Evolutionary conservation across 768 basidiomycete species (phyloP), one percentile per base, ranked within the genome.

Genomic region (Xerocomus brunneocitrinus): DNA sequence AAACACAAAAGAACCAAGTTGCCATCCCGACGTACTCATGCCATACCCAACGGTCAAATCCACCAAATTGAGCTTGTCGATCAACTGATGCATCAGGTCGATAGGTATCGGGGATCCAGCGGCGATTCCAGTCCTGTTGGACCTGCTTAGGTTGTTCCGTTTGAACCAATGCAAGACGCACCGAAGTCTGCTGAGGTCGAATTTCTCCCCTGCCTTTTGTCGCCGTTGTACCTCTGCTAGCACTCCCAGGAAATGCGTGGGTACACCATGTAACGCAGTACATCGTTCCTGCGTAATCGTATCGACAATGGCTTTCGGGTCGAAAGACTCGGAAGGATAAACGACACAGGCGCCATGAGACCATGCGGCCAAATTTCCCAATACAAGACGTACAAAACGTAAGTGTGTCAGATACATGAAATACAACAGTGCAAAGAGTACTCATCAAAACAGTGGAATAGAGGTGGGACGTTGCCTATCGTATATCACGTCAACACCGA

Each of bases 371-470:
- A 91, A 74, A 61, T 91, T 91, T 43, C 89, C 89, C 62, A 89
- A 67, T n/a, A 91, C 81, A 31, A 90, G 82, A 61, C 88, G 85
- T 89, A 62, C 67, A 61, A 53, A 50, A 36, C 32, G 13, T 24
- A 39, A 45, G 43, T 25, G 31, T 25, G 58, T 62, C 54, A 62
- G 57, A 62, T 43, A 38, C 46, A 7, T 0, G 5, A 51, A n/a
- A 8, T 31, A 30, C 32, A 13, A 55, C 19, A 61, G 38, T 12
- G 27, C 38, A 50, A n/a, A 31, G 24, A 27, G 28, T 32, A 88
- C 88, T 85, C 71, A 89, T 90, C 90, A 79, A 91, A 91, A 64
- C 90, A 92, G 66, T 93, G 90, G 66, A 91, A 93, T 2, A 91
- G 69, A 0, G 90, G 90, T 3, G 90, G 90, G 1, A 83, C 83